phyloP scores from a whole-genome alignment of 768 basidiomycete species.

The Podaxis pistillaris region DNA sequence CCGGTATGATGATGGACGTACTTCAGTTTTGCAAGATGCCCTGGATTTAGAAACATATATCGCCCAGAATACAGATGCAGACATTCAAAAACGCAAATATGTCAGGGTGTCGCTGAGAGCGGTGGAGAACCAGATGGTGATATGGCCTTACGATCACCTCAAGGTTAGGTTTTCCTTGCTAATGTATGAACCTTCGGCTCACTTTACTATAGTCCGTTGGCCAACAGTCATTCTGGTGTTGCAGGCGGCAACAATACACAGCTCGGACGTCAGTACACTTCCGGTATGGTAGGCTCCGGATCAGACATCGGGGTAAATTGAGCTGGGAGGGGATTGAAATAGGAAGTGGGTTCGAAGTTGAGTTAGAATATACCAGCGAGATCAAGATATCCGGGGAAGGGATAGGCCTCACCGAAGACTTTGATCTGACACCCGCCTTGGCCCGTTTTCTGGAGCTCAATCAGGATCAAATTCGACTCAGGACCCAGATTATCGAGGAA shows the following conservation, averaged over 20 bases:
- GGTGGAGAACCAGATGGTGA: slow-evolving; percentile 59
- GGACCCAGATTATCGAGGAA: slow-evolving; percentile 43
- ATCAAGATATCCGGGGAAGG: slow-evolving; percentile 46
- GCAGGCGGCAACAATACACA: slow-evolving; percentile 44
- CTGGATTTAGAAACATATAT: slow-evolving; percentile 59
- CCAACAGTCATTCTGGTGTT: slow-evolving; percentile 40
- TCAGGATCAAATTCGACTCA: slow-evolving; percentile 42
- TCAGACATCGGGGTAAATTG: slow-evolving; percentile 53
- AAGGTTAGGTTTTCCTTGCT: slow-evolving; percentile 27
- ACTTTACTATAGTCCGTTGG: slow-evolving; percentile 43
- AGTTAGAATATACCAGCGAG: slow-evolving; percentile 53
- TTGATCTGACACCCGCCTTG: slow-evolving; percentile 58
- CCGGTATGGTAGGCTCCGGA: slow-evolving; percentile 44
- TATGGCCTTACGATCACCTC: slow-evolving; percentile 63
- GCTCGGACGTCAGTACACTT: slow-evolving; percentile 49
- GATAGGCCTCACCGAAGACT: slow-evolving; percentile 67
- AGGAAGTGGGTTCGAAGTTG: slow-evolving; percentile 68
- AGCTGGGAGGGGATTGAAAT: slow-evolving; percentile 51
- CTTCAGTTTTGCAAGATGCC: slow-evolving; percentile 43
- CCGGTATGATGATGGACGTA: slow-evolving; percentile 62
- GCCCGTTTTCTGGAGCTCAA: slow-evolving; percentile 65
- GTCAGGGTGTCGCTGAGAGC: slow-evolving; percentile 64
- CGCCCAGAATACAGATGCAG: slow-evolving; percentile 53
- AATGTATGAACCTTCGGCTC: not conserved
- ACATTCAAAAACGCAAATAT: slow-evolving; percentile 49